Conservation (phyloP, 176 grass and related monocot species). For the Eragrostis nindensis region DNA sequence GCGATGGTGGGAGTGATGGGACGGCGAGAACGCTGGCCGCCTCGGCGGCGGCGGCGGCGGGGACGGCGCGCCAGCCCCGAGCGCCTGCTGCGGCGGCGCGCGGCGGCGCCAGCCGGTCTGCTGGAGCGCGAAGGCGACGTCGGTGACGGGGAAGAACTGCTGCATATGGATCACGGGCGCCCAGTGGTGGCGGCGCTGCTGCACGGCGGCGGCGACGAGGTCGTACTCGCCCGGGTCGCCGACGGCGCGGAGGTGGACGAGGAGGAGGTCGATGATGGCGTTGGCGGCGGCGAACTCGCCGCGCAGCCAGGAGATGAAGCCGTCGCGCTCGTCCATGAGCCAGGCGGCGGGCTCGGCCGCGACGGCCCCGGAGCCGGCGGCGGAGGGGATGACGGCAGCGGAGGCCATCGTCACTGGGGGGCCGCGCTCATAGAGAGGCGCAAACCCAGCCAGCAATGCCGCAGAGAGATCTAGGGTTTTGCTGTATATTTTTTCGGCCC, state of each 20-base stretch:
- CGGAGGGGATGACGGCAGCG: slow-evolving; percentile 36
- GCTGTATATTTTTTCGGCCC: slow-evolving; percentile 28
- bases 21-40: slow-evolving; percentile 38
- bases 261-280: slow-evolving; percentile 78
- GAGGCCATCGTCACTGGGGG: slow-evolving; percentile 51
- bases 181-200: slow-evolving; percentile 88
- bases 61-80: slow-evolving; percentile 35
- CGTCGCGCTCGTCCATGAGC: slow-evolving; percentile 74
- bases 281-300: slow-evolving; percentile 95
- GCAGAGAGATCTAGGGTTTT: slow-evolving; percentile 84
- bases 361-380: slow-evolving; percentile 6
- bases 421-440: slow-evolving; percentile 38
- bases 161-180: slow-evolving; percentile 85
- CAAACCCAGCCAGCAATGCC: slow-evolving; percentile 31
- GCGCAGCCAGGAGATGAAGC: slow-evolving; percentile 88
- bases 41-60: slow-evolving; percentile 35
- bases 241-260: slow-evolving; percentile 66
- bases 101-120: slow-evolving; percentile 65
- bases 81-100: slow-evolving; percentile 26
- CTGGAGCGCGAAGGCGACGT: slow-evolving; percentile 76
- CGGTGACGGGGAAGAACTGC: slow-evolving; percentile 83
- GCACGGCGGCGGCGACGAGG: slow-evolving; percentile 57
- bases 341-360: slow-evolving; percentile 37
- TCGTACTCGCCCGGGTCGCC: slow-evolving; percentile 80
- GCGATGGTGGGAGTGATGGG: slow-evolving; percentile 40